A percentile compares a stretch with the other conserved stretches of the same genome.
Conservation (phyloP, 495 filamentous ascomycete genomes). For the Cetradonia linearis region DNA sequence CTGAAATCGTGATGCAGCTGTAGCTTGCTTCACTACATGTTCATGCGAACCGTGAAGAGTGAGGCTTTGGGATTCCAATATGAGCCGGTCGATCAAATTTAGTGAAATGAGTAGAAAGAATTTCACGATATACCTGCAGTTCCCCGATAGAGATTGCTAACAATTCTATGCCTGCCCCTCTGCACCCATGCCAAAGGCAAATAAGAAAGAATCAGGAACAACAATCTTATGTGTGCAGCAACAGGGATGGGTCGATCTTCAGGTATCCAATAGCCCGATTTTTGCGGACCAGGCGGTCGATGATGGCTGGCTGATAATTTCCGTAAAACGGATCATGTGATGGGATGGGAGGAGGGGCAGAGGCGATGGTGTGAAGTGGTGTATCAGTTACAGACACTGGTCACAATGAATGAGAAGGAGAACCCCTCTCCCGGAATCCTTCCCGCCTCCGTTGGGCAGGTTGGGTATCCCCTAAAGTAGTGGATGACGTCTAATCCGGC, state of each 20-base stretch:
- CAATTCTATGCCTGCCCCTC: neutral
- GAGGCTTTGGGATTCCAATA: neutral
- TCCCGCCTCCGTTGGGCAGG: neutral
- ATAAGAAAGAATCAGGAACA: neutral
- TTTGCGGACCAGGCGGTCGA: neutral
- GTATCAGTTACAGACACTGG: neutral
- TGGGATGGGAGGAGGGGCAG: neutral
- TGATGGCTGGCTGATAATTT: neutral
- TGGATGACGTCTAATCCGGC: neutral
- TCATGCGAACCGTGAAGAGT: neutral
- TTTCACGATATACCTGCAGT: neutral
- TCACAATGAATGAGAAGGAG: slow-evolving; percentile 2
- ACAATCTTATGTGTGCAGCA: neutral
- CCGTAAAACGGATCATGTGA: neutral
- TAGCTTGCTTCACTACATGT: neutral
- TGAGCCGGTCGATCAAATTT: neutral
- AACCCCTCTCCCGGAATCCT: neutral
- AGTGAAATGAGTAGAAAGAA: neutral
- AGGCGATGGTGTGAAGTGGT: neutral
- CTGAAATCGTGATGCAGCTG: neutral
- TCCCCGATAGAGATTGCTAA: neutral
- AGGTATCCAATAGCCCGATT: neutral
- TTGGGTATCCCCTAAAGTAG: neutral
- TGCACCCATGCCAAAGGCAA: neutral
- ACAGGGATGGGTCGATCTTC: neutral